phyloP scores from a whole-genome alignment of 108 stramenopile genomes.

The Bacterosira constricta region DNA sequence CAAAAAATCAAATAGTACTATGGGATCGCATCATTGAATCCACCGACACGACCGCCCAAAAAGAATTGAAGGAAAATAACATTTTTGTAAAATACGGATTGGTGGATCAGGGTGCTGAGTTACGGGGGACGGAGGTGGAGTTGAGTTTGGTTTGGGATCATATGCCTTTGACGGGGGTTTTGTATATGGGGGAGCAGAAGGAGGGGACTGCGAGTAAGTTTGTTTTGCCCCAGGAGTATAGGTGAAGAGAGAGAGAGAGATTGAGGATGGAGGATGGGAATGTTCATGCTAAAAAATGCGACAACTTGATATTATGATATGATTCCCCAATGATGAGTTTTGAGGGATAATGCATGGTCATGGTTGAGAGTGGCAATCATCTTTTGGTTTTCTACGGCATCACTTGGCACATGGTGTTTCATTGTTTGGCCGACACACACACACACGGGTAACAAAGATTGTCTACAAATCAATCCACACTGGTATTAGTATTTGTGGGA shows the following conservation, averaged over 20 bases:
- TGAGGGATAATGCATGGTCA: too few species aligned
- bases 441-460: too few species aligned
- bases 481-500: too few species aligned
- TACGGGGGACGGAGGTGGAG: constrained; percentile 88
- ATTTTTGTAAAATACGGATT: constrained; percentile 96
- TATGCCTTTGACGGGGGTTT: constrained; percentile 94
- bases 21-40: constrained; percentile 97
- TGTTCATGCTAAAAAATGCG: neutral
- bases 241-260: neutral
- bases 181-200: constrained; percentile 79
- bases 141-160: constrained; percentile 96
- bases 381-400: too few species aligned
- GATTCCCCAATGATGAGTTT: too few species aligned
- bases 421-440: too few species aligned
- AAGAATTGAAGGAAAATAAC: constrained; percentile 74
- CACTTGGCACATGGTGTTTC: too few species aligned
- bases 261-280: neutral
- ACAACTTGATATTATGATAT: too few species aligned
- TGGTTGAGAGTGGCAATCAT: too few species aligned
- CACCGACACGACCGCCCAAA: constrained; percentile 60
- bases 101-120: constrained; percentile 93
- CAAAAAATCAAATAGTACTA: constrained; percentile 90
- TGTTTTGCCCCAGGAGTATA: constrained; percentile 78
- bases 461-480: too few species aligned
- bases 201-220: constrained; percentile 59